Evolutionary conservation across 2,329 filamentous ascomycete species (phyloP).

Genomic region (Fusarium sp.): DNA sequence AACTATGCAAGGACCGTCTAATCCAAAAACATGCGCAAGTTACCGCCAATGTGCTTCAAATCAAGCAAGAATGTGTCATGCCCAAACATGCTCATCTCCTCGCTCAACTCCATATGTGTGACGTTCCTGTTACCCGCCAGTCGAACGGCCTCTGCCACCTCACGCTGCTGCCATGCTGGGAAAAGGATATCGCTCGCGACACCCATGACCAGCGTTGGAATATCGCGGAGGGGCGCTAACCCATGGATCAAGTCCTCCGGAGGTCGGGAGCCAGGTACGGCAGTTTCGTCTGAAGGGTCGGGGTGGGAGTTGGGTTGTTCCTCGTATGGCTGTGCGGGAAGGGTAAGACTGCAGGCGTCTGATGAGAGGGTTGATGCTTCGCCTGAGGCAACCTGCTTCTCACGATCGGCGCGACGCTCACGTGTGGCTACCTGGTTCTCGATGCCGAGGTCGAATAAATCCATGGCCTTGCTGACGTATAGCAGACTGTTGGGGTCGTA

Average conservation of each 20-base stretch:
- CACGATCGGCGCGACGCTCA: slow-evolving; percentile 70
- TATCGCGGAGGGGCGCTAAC: slow-evolving; percentile 76
- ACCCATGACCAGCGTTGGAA: slow-evolving; percentile 88
- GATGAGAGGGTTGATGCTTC: slow-evolving; percentile 60
- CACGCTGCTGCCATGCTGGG: slow-evolving; percentile 96
- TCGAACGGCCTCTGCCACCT: slow-evolving; percentile 87
- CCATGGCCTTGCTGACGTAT: slow-evolving; percentile 99
- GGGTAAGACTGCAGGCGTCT: slow-evolving; percentile 77
- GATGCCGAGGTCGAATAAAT: slow-evolving; percentile 90
- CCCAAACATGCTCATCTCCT: slow-evolving; percentile 94
- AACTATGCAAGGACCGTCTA: slow-evolving; percentile 48
- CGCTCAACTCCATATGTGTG: slow-evolving; percentile 89
- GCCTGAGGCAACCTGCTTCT: slow-evolving; percentile 66
- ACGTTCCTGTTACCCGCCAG: slow-evolving; percentile 83
- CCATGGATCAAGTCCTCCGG: slow-evolving; percentile 85
- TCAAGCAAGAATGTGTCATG: slow-evolving; percentile 97
- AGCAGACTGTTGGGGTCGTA: slow-evolving; percentile 96
- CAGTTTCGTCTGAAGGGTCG: slow-evolving; percentile 46
- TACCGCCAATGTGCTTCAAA: slow-evolving; percentile 89
- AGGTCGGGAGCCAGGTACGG: slow-evolving; percentile 60
- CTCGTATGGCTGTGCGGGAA: slow-evolving; percentile 86
- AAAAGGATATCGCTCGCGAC: slow-evolving; percentile 97
- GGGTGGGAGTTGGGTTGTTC: slow-evolving; percentile 73
- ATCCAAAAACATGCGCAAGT: slow-evolving; percentile 81
- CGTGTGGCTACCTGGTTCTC: slow-evolving; percentile 74